phyloP scores from a whole-genome alignment of 176 grass and related monocot species.

The Musa troglodytarum region DNA sequence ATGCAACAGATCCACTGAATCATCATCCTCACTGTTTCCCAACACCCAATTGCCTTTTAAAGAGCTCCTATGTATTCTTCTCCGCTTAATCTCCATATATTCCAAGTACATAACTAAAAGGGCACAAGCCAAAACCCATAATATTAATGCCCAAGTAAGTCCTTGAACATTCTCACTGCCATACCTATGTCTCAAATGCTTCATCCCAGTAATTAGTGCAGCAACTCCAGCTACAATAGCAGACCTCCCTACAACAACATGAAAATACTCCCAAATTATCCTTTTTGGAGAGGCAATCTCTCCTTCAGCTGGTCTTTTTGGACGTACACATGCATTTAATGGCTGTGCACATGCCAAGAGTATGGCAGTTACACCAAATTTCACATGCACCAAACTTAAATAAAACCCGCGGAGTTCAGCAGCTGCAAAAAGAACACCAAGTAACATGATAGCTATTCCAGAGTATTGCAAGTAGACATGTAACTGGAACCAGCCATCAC shows the following conservation, averaged over 20 bases:
- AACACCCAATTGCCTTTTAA: constrained; percentile 41
- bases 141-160: constrained; percentile 61
- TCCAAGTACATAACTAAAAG: constrained; percentile 54
- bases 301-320: constrained; percentile 32
- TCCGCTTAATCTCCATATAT: constrained; percentile 41
- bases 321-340: constrained; percentile 62
- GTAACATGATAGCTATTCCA: constrained; percentile 56
- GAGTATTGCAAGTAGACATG: constrained; percentile 76
- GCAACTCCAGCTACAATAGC: constrained; percentile 43
- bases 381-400: constrained; percentile 53
- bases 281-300: constrained; percentile 33
- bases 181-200: constrained; percentile 68
- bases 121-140: constrained; percentile 41
- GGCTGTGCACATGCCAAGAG: constrained; percentile 45
- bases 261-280: constrained; percentile 58
- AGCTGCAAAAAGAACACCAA: constrained; percentile 67
- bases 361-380: constrained; percentile 47
- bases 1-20: constrained; percentile 54
- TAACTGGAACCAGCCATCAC: constrained; percentile 56
- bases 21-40: constrained; percentile 59
- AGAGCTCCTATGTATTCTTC: constrained; percentile 31
- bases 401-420: constrained; percentile 71
- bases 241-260: constrained; percentile 45
- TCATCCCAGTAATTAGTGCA: constrained; percentile 63
- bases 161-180: constrained; percentile 63